Evolutionary conservation across 2,329 filamentous ascomycete species (phyloP), one percentile per base, ranked within the genome.

Genomic region (Cryphonectria radicalis): DNA sequence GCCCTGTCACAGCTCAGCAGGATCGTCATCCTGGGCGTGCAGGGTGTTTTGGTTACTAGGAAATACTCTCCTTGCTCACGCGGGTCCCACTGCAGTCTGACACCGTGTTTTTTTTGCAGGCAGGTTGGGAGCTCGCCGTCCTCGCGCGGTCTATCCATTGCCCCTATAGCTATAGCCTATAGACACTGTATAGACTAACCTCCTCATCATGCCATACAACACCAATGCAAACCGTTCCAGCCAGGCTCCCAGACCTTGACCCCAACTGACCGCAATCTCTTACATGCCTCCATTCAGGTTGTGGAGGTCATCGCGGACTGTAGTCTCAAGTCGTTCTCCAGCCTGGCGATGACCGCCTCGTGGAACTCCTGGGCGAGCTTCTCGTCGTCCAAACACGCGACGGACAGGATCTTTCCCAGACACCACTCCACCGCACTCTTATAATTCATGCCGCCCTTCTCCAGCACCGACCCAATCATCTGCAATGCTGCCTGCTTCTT

Each of bases 391-490:
- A 68, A 55, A 32, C 66, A 63, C 7, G 57, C 55, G 43, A 28
- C 57, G 22, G 6, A 68, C 25, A 68, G 32, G 8, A 68, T 53
- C 6, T 55, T 68, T 35, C 35, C 37, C 19, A 68, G 66, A 28
- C 66, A 68, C 66, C 66, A 62, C 63, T 62, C 35, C 22, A 68
- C 66, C 1, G 40, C 57, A 63, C 43, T 37, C 10, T 57, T 55
- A 37, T 68, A 68, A 10, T 63, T 68, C 37, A 62, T 50, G 19
- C 66, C 66, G 40, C 66, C 66, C 2, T 68, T 62, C 40, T 68
- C 66, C 22, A 68, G 19, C 11, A 68, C 46, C 42, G 57, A 63
- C 25, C 57, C 25, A 8, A 53, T 63, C 57, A 62, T 62, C 5
- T 28, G 57, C 37, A 25, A 62, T 37, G 66, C 66, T 50, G 32